Conservation (phyloP, 371 early-diverging fungal genomes). For the Sporodiniella umbellata region DNA sequence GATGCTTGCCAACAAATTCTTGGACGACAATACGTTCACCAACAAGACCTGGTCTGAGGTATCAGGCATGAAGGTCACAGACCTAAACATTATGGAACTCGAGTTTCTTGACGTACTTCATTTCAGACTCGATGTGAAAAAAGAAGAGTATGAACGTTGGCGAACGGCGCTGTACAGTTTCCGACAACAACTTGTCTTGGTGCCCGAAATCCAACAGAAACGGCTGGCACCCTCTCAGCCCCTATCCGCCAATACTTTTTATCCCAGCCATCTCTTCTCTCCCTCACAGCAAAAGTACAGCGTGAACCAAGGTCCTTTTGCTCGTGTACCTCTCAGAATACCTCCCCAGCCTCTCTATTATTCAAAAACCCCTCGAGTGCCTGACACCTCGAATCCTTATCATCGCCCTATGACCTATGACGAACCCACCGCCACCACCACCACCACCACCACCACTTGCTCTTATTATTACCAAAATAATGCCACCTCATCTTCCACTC, state of each 20-base stretch:
- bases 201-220: constrained; percentile 21
- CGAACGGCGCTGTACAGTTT: constrained; percentile 29
- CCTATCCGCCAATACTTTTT: constrained; percentile 4
- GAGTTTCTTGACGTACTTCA: constrained; percentile 61
- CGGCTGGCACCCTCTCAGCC: constrained; percentile 4
- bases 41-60: constrained; percentile 71
- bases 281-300: constrained; percentile 15
- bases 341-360: constrained; percentile 16
- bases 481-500: background rate
- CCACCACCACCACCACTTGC: background rate
- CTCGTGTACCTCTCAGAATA: constrained; percentile 17
- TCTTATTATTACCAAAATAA: background rate
- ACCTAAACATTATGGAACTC: constrained; percentile 66
- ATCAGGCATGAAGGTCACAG: constrained; percentile 57
- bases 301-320: constrained; percentile 10
- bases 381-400: background rate
- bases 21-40: constrained; percentile 68
- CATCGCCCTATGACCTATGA: background rate
- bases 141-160: constrained; percentile 53
- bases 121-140: constrained; percentile 54
- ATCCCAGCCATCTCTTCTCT: constrained; percentile 1
- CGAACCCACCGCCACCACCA: constrained; percentile 1
- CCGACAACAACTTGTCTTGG: constrained; percentile 20
- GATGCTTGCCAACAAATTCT: constrained; percentile 68
- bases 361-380: background rate